Evolutionary conservation across 805 yeast genomes (phyloP).

Genomic region (Saccharomycopsis vini): DNA sequence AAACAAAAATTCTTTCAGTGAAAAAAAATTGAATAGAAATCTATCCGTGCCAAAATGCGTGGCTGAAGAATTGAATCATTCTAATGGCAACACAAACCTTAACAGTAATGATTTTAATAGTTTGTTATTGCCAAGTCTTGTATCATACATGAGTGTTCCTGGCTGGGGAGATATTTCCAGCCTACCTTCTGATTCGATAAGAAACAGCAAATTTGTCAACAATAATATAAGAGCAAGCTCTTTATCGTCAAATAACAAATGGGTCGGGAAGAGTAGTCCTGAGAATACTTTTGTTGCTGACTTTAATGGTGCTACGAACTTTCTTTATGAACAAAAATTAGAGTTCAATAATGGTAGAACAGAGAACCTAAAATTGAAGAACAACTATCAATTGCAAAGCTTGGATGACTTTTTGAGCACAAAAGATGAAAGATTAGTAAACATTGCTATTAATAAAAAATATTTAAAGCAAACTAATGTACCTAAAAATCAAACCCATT

Average conservation of each 20-base stretch:
- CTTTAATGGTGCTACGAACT: conserved; percentile 1
- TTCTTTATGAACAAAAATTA: no score
- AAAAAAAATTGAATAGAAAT: conserved; percentile 2
- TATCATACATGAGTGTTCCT: conserved; percentile 8
- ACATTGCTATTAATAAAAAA: not conserved
- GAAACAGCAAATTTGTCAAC: conserved; percentile 2
- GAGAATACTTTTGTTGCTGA: not conserved
- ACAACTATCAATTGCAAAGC: conserved; percentile 8
- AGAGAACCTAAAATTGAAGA: conserved; percentile 3
- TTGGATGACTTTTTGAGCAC: conserved; percentile 16
- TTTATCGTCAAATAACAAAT: not conserved
- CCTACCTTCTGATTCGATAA: conserved; percentile 5
- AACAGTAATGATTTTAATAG: not conserved
- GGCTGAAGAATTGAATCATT: not conserved
- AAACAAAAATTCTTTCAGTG: conserved; percentile 19
- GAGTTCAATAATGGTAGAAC: no score
- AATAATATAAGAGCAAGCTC: not conserved
- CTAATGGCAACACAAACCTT: not conserved
- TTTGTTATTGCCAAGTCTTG: conserved; percentile 1
- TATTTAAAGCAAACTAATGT: not conserved
- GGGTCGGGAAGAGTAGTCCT: not conserved
- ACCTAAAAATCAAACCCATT: not conserved
- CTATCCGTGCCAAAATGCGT: conserved; percentile 7
- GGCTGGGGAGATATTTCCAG: conserved; percentile 5
- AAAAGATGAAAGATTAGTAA: conserved; percentile 1